These are phyloP conservation scores for Diaporthe amygdali DNA, from an alignment of 2,329 filamentous ascomycete genomes.

Conservation along the genomic window DNA sequence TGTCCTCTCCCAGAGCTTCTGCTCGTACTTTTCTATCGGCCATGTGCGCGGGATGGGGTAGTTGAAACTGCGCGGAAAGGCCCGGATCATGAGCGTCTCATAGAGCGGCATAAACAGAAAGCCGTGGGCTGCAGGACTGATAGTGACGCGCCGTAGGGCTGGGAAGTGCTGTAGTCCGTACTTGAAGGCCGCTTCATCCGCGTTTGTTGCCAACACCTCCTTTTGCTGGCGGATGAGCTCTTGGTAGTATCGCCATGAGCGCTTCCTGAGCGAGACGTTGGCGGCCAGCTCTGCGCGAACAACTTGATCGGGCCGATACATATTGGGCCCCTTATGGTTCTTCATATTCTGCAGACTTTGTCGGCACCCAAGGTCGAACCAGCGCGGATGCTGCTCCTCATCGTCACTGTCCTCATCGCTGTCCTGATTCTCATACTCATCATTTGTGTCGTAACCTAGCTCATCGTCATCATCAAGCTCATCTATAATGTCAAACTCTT, in stretches of 20 bases:
- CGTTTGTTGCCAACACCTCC: conserved; percentile 32
- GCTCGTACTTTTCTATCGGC: conserved; percentile 23
- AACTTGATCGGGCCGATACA: neutral
- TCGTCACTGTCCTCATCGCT: neutral
- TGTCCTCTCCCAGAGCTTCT: conserved; percentile 7
- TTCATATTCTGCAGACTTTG: neutral
- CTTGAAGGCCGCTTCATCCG: conserved; percentile 32
- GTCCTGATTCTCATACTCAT: neutral
- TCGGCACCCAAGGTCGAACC: neutral
- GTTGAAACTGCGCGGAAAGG: conserved; percentile 43
- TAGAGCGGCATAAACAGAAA: conserved; percentile 41
- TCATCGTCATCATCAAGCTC: neutral
- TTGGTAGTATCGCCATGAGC: conserved; percentile 36
- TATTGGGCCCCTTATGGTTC: neutral
- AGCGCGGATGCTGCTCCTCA: neutral
- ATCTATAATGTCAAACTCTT: neutral
- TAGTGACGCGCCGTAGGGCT: conserved; percentile 39
- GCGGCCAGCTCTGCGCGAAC: conserved; percentile 7
- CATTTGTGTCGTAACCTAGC: neutral
- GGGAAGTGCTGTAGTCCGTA: conserved; percentile 36
- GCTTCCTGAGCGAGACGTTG: neutral
- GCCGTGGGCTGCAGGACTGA: conserved; percentile 47
- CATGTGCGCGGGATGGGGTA: conserved; percentile 43
- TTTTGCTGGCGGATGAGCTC: conserved; percentile 39
- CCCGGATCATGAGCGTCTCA: conserved; percentile 47